Evolutionary conservation across 1,284 basidiomycete genomes (phyloP).

Genomic region (Coniferiporia sulphurascens): DNA sequence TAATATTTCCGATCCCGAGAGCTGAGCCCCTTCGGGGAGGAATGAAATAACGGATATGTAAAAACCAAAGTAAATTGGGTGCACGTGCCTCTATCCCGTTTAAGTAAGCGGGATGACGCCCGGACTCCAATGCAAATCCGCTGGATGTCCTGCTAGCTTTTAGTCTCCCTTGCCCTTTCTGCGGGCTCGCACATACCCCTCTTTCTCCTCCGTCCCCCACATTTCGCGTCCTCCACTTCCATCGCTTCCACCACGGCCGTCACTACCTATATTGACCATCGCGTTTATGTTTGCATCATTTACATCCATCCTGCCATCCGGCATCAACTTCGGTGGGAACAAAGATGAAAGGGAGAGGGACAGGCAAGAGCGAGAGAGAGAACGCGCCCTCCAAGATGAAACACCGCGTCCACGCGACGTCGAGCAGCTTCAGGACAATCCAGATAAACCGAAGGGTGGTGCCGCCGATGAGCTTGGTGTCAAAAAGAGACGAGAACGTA

Average conservation of each 20-base stretch:
- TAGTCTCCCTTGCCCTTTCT: slow-evolving; percentile 3
- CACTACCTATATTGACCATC: not conserved
- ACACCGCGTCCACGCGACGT: not conserved
- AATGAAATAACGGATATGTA: too few species aligned
- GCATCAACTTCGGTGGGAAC: slow-evolving; percentile 5
- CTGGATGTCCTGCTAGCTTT: not conserved
- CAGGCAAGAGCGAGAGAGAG: too few species aligned
- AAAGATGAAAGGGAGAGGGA: slow-evolving; percentile 23
- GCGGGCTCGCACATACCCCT: not conserved
- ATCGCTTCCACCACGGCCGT: too few species aligned
- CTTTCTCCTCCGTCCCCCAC: not conserved
- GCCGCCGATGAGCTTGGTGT: slow-evolving; percentile 28
- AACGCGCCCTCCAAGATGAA: not conserved
- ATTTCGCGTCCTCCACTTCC: not conserved
- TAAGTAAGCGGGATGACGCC: not conserved
- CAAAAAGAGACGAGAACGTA: slow-evolving; percentile 42
- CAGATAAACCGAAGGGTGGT: slow-evolving; percentile 8
- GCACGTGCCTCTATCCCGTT: not conserved
- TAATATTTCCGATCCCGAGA: too few species aligned
- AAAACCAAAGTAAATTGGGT: too few species aligned
- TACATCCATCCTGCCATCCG: slow-evolving; percentile 12
- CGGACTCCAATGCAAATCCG: too few species aligned
- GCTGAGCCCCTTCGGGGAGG: too few species aligned
- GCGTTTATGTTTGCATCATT: slow-evolving; percentile 11
- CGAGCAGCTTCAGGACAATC: not conserved